Base-by-base conservation (phyloP, 352 stramenopile species). In the Globisporangium solare region DNA sequence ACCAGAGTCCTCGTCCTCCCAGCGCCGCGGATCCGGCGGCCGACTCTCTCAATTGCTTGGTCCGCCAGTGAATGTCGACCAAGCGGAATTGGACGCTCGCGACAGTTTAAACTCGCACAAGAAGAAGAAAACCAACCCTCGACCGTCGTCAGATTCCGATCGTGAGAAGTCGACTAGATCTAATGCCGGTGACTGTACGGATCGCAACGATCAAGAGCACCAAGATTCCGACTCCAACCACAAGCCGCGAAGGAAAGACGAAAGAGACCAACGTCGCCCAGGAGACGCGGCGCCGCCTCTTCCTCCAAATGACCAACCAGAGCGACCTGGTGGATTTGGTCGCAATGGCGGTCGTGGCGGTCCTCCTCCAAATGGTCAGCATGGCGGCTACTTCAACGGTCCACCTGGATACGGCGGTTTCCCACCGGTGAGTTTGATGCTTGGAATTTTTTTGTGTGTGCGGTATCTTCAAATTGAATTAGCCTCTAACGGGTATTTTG, bases 51-150 rank as follows among this genome's bases (percentile, higher is more conserved):
- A 82, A 32, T 48, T 86, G 51, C 74, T 92, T 6, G 82, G 82
- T 0, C 82, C 82, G 1, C 82, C 82, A 0, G 78, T 92, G 46
- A 92, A 90, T 55, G 76, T 88, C 22, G 78, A 90, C 51, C 82
- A 92, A 47, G 82, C 82, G 2, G 74, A 92, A 52, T 52, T 92
- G 12, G 82, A 92, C 51, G 82, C 79, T 0, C 76, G 79, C 45
- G 78, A 87, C 32, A 88, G 74, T 20, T 27, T 88, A 17, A 41
- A 69, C 37, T 63, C 64, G 3, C 73, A 80, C 62, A 89, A 88
- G 65, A 82, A 82, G 59, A 84, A 76, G 72, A 81, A 80, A 64
- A 10, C 54, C 48, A 47, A 59, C 46, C 22, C 60, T 58, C 18
- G 67, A 70, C 4, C 24, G 24, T 17, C 61, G 14, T 17, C 31